Base-by-base conservation (phyloP, 176 grass and related monocot species). In the Oryza meyeriana region DNA sequence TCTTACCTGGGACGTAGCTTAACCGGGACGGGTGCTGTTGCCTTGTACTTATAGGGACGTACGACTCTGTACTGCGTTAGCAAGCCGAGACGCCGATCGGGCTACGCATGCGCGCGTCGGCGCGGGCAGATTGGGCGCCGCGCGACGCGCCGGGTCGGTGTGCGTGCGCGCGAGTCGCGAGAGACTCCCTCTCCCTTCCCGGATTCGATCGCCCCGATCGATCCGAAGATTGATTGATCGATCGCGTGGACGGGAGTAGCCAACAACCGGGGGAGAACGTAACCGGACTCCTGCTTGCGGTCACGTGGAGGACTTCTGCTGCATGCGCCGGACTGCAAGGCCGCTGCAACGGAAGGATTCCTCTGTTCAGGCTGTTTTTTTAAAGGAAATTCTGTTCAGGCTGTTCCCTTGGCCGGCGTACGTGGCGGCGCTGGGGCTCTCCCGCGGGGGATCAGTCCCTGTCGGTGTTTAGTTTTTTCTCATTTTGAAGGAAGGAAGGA, bases 21-120 rank as follows among this genome's bases (percentile, higher is more conserved):
- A 79, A 8, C 35, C 12, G 61, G 69, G n/a, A 64, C 22, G 31
- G 22, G 70, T 1, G 9, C 61, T 58, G 11, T 47, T 71, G 18
- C 35, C 36, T n/a, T 58, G 22, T 22, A 79, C 69, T 88, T 84
- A 83, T 83, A 77, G n/a, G 61, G 55, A n/a, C n/a, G 69, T 12
- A 17, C 57, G 62, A 30, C 9, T 27, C 14, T 3, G 5, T 52
- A 52, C 17, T 20, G 48, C 48, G 6, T 17, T 52, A 52, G 48
- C 14, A 52, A 52, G 18, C 48, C 17, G 29, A 8, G 12, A 3
- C 36, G 25, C 17, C 75, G 22, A 61, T 77, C 75, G 75, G 40
- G 42, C 28, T 4, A 52, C 7, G 16, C 17, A 52, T 52, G 47
- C 47, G 48, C 20, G 27, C 32, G 4, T 66, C 36, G 52, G 31